Evolutionary conservation across 108 stramenopile species (phyloP).

Genomic region (Craspedostauros australis): DNA sequence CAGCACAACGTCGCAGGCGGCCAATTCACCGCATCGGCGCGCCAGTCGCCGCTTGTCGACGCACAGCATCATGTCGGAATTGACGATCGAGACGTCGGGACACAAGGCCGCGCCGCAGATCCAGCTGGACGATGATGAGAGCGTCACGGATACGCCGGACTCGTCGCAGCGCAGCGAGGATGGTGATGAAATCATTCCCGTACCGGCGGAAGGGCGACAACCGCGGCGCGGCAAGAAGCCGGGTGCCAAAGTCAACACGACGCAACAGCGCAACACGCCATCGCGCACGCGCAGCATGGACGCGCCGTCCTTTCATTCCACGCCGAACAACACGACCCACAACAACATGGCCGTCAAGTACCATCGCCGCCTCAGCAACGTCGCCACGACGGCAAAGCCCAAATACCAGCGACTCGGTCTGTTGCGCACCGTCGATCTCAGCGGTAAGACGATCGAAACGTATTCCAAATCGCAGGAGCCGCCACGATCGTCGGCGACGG

Average conservation of each 20-base stretch:
- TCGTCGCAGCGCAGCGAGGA: slow-evolving; percentile 14
- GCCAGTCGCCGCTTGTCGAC: slow-evolving; percentile 13
- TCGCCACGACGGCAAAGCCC: slow-evolving; percentile 1
- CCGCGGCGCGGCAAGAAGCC: neutral
- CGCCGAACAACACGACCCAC: too few relatives aligned
- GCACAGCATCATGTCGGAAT: slow-evolving; percentile 15
- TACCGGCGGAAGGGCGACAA: neutral
- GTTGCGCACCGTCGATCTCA: slow-evolving; percentile 62
- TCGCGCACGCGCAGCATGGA: too few relatives aligned
- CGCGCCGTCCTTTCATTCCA: too few relatives aligned
- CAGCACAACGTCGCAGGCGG: neutral
- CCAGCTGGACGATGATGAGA: slow-evolving; percentile 34
- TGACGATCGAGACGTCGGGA: slow-evolving; percentile 22
- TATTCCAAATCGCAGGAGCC: slow-evolving; percentile 26
- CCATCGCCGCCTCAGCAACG: slow-evolving; percentile 18
- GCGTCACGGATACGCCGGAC: slow-evolving; percentile 33
- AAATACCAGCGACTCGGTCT: slow-evolving; percentile 47
- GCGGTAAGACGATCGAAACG: slow-evolving; percentile 56
- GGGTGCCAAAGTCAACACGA: too few relatives aligned
- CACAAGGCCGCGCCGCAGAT: slow-evolving; percentile 37
- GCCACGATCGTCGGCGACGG: slow-evolving; percentile 7
- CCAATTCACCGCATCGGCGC: too few relatives aligned
- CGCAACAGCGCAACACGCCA: too few relatives aligned
- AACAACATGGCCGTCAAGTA: slow-evolving; percentile 27
- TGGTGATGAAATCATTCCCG: slow-evolving; percentile 4